Evolutionary conservation across 169 alveolate species (phyloP).

Genomic region (Plasmodium reichenowi): DNA sequence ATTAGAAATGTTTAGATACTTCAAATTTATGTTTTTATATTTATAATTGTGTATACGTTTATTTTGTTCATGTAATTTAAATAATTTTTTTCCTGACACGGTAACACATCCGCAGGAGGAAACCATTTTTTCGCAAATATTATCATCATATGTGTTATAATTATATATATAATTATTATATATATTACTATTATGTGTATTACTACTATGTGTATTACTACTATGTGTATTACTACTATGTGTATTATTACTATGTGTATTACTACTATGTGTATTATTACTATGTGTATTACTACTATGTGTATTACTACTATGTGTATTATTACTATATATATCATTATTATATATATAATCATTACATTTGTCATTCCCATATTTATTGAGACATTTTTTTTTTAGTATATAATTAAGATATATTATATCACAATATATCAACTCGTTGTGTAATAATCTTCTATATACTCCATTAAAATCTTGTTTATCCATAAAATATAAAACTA

Average conservation of each 20-base stretch:
- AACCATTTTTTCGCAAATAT: neutral
- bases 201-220: too few species aligned
- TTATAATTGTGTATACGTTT: slow-evolving; percentile 13
- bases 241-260: neutral
- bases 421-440: slow-evolving; percentile 14
- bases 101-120: slow-evolving; percentile 44
- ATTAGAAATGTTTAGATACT: neutral
- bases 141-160: too few species aligned
- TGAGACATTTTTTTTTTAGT: neutral
- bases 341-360: too few species aligned
- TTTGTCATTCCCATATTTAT: too few species aligned
- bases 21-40: slow-evolving; percentile 19
- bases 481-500: slow-evolving; percentile 26
- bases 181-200: neutral
- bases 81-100: slow-evolving; percentile 26
- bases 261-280: neutral
- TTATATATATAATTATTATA: neutral
- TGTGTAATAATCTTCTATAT: slow-evolving; percentile 11
- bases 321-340: too few species aligned
- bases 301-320: too few species aligned
- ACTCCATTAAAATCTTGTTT: slow-evolving; percentile 5
- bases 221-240: too few species aligned
- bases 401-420: slow-evolving; percentile 15
- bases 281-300: too few species aligned
- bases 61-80: slow-evolving; percentile 43